phyloP scores from a whole-genome alignment of 495 filamentous ascomycete genomes.

The Monascus purpureus region DNA sequence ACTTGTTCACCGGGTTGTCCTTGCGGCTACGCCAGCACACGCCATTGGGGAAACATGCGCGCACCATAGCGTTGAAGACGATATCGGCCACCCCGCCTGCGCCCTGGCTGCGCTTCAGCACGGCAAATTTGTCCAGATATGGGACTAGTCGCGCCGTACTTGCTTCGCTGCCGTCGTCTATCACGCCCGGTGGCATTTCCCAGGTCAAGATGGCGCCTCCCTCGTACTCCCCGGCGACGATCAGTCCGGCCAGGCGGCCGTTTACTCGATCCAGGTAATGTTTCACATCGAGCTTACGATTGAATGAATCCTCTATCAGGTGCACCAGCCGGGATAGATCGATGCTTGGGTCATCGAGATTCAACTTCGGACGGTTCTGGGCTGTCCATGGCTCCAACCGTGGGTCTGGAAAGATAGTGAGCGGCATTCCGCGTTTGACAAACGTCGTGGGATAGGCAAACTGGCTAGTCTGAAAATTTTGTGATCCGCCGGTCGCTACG shows the following conservation, averaged over 20 bases:
- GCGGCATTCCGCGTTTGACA: conserved; percentile 77
- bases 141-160: conserved; percentile 53
- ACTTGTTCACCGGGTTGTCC: conserved; percentile 80
- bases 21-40: conserved; percentile 72
- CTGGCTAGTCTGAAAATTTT: conserved; percentile 13
- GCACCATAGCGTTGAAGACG: conserved; percentile 90
- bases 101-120: conserved; percentile 75
- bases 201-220: conserved; percentile 90
- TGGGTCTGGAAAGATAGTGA: conserved; percentile 69
- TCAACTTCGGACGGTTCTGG: conserved; percentile 40
- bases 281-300: conserved; percentile 64
- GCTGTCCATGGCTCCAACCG: conserved; percentile 48
- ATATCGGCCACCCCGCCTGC: conserved; percentile 88
- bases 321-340: conserved; percentile 69
- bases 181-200: conserved; percentile 58
- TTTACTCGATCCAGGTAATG: conserved; percentile 71
- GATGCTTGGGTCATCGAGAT: conserved; percentile 63
- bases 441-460: conserved; percentile 51
- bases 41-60: conserved; percentile 66
- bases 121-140: conserved; percentile 96
- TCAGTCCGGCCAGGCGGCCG: conserved; percentile 69
- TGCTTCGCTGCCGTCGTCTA: conserved; percentile 36
- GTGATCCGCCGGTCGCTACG: conserved; percentile 11
- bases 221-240: conserved; percentile 94
- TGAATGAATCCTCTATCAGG: conserved; percentile 91